Percentiles rank a stretch among this genome's conserved stretches.
Evolutionary conservation across 208 protist species (phyloP).

Genomic region (Trypanosoma theileri): DNA sequence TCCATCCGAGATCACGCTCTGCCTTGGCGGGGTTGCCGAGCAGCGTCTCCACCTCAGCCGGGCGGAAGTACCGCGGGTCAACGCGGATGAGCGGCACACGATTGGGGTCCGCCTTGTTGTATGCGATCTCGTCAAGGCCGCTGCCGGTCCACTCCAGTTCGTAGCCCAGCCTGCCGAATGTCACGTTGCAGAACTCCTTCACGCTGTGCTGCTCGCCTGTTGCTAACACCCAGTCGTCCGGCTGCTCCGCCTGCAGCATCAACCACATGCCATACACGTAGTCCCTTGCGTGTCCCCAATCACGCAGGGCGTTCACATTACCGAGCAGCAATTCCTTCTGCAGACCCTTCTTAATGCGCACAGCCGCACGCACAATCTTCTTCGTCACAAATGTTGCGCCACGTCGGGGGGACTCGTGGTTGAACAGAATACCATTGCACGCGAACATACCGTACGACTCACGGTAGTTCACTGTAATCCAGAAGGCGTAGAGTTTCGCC

Average conservation of each 20-base stretch:
- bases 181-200: conserved; percentile 76
- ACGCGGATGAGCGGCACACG: conserved; percentile 52
- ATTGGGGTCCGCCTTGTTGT: conserved; percentile 29
- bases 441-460: conserved; percentile 93
- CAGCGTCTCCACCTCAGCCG: conserved; percentile 95
- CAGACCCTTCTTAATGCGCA: conserved; percentile 80
- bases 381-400: conserved; percentile 95
- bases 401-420: conserved; percentile 95
- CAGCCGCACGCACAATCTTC: conserved; percentile 94
- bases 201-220: conserved; percentile 93
- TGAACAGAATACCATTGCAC: conserved; percentile 96
- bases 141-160: conserved; percentile 81
- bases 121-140: conserved; percentile 86
- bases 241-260: conserved; percentile 92
- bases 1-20: conserved; percentile 80
- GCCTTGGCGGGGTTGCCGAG: conserved; percentile 92
- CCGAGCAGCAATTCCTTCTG: conserved; percentile 85
- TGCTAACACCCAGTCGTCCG: conserved; percentile 92
- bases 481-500: conserved; percentile 96
- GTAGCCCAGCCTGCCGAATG: conserved; percentile 65
- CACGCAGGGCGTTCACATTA: conserved; percentile 92
- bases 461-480: conserved; percentile 95
- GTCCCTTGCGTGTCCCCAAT: conserved; percentile 95
- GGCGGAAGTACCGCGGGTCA: conserved; percentile 91
- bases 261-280: conserved; percentile 95